These are phyloP conservation scores for Abrus pulchellus DNA, from an alignment of 306 rosid species.

Conservation along the genomic window DNA sequence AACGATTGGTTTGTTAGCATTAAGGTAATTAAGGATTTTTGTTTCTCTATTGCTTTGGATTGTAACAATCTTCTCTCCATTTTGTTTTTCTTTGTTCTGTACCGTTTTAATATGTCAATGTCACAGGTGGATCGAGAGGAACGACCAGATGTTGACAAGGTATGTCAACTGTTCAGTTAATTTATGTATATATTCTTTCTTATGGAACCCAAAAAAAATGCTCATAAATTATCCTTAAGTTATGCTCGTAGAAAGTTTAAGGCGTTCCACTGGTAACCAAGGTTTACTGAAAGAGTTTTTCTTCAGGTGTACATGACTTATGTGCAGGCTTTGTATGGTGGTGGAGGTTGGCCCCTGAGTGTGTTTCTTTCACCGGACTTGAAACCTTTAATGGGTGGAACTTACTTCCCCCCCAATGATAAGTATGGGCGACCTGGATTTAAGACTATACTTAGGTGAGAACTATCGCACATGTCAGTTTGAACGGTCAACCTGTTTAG, in stretches of 20 bases:
- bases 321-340: slow-evolving; percentile 95
- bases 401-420: slow-evolving; percentile 95
- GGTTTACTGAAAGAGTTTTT: slow-evolving; percentile 40
- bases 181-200: not conserved
- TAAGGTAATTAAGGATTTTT: slow-evolving; percentile 60
- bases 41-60: slow-evolving; percentile 35
- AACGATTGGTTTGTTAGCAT: slow-evolving; percentile 94
- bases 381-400: slow-evolving; percentile 99
- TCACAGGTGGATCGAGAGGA: slow-evolving; percentile 96
- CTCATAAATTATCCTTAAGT: not conserved
- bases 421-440: slow-evolving; percentile 91
- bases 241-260: slow-evolving; percentile 26
- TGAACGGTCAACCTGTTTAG: slow-evolving; percentile 35
- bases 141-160: slow-evolving; percentile 99
- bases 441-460: slow-evolving; percentile 87
- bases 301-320: slow-evolving; percentile 95
- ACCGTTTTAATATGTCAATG: slow-evolving; percentile 48
- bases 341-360: slow-evolving; percentile 98
- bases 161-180: slow-evolving; percentile 34
- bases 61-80: slow-evolving; percentile 31
- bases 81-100: slow-evolving; percentile 41
- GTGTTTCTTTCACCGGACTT: slow-evolving; percentile 93
- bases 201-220: not conserved
- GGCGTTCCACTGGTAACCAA: slow-evolving; percentile 23
- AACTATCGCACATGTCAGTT: slow-evolving; percentile 35